phyloP scores from a whole-genome alignment of 2,329 filamentous ascomycete species.

The Fusarium sp. region DNA sequence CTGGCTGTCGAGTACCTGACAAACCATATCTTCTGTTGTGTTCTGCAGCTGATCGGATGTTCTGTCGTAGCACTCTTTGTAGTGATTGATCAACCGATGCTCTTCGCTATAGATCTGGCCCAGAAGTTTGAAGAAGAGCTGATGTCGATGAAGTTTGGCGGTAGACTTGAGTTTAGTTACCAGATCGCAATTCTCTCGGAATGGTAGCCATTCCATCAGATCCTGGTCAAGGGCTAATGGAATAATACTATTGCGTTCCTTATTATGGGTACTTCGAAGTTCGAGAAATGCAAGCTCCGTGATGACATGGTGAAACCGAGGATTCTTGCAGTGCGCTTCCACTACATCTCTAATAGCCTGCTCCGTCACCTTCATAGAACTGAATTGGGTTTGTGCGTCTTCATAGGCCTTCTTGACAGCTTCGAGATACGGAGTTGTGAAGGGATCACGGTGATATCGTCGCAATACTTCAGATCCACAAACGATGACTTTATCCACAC shows the following conservation, averaged over 20 bases:
- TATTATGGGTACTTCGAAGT: neutral
- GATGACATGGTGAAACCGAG: neutral
- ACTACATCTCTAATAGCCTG: neutral
- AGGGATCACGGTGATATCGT: neutral
- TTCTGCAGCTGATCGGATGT: too few species aligned
- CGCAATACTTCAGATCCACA: neutral
- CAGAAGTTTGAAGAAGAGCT: neutral
- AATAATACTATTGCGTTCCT: neutral
- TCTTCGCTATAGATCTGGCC: neutral
- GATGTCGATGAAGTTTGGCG: neutral
- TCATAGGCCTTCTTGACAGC: neutral
- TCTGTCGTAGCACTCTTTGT: neutral
- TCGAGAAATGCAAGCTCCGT: neutral
- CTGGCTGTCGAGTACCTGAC: too few species aligned
- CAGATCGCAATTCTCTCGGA: neutral
- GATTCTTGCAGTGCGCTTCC: neutral
- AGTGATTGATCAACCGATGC: neutral
- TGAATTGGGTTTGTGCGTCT: rapidly evolving
- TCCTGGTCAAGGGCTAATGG: neutral
- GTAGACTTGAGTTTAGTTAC: neutral
- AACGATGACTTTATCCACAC: neutral
- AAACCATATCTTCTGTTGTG: too few species aligned
- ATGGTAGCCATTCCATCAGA: neutral
- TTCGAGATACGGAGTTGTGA: neutral
- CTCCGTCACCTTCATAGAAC: rapidly evolving